These are phyloP conservation scores for Russula ochroleuca DNA, from an alignment of 768 basidiomycete species.

Conservation along the genomic window DNA sequence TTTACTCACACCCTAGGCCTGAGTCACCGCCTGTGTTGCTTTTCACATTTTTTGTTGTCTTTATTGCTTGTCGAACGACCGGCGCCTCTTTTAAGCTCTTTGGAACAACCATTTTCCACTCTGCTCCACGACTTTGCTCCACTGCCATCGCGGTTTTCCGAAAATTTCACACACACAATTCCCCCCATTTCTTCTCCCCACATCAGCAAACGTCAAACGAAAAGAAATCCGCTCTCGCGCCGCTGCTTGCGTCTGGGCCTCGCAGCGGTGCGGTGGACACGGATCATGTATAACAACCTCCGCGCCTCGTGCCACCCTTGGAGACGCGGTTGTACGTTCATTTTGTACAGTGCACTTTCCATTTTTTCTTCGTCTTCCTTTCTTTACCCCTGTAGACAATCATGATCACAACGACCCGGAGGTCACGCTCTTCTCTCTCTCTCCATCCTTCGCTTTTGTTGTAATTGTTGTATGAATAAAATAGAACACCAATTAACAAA, in stretches of 20 bases:
- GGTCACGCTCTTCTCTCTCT: not conserved
- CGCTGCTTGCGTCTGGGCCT: conserved; percentile 7
- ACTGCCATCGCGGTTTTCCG: conserved; percentile 10
- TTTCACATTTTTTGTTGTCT: not conserved
- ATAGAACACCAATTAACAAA: not conserved
- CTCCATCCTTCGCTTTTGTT: not conserved
- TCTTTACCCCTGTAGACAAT: not conserved
- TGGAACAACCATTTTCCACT: conserved; percentile 9
- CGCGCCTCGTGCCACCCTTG: not conserved
- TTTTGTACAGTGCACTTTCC: not conserved
- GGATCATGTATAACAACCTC: conserved; percentile 18
- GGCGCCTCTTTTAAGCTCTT: not conserved
- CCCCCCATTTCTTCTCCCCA: not conserved
- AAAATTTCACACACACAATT: not conserved
- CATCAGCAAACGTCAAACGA: not conserved
- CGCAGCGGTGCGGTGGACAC: not conserved
- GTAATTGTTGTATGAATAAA: not conserved
- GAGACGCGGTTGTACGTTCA: not conserved
- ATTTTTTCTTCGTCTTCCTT: not conserved
- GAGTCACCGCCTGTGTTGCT: not conserved
- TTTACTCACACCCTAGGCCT: not conserved
- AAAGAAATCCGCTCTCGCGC: conserved; percentile 14
- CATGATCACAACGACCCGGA: not conserved
- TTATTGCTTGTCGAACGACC: not conserved
- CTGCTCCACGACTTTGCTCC: not conserved